phyloP scores from a whole-genome alignment of 2,329 filamentous ascomycete species.

The Remersonia thermophila region DNA sequence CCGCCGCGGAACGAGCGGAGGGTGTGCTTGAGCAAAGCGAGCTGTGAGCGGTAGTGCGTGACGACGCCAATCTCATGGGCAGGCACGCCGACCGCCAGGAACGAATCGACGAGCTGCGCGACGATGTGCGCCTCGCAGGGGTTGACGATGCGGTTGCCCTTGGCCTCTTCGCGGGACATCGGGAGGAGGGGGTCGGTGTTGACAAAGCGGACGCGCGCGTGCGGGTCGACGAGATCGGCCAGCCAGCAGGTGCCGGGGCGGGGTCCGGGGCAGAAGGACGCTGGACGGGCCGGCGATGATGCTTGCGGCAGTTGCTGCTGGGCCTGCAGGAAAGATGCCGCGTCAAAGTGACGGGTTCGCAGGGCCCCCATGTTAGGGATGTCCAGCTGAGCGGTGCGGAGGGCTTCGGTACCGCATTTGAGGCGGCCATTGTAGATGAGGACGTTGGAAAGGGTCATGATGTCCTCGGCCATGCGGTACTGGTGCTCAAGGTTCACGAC shows the following conservation, averaged over 20 bases:
- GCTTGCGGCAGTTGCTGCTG: constrained; percentile 11
- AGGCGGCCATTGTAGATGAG: constrained; percentile 86
- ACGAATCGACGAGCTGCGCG: constrained; percentile 65
- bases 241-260: constrained; percentile 57
- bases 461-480: constrained; percentile 95
- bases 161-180: constrained; percentile 55
- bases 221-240: constrained; percentile 54
- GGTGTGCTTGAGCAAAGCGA: constrained; percentile 65
- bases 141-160: constrained; percentile 82
- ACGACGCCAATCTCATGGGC: constrained; percentile 79
- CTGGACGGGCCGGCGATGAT: constrained; percentile 18
- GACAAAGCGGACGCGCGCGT: constrained; percentile 68
- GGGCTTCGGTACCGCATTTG: constrained; percentile 71
- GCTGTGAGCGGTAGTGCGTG: constrained; percentile 89
- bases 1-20: constrained; percentile 35
- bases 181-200: constrained; percentile 75
- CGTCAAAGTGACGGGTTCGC: constrained; percentile 45
- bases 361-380: constrained; percentile 56
- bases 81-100: constrained; percentile 64
- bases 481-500: constrained; percentile 91
- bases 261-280: constrained; percentile 44
- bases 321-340: constrained; percentile 30
- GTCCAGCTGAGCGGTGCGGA: constrained; percentile 56
- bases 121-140: constrained; percentile 67
- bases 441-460: constrained; percentile 86